A percentile compares a stretch with the other conserved stretches of the same genome.
These are phyloP conservation scores for Cenococcum geophilum DNA, from an alignment of 495 filamentous ascomycete species.

Conservation along the genomic window DNA sequence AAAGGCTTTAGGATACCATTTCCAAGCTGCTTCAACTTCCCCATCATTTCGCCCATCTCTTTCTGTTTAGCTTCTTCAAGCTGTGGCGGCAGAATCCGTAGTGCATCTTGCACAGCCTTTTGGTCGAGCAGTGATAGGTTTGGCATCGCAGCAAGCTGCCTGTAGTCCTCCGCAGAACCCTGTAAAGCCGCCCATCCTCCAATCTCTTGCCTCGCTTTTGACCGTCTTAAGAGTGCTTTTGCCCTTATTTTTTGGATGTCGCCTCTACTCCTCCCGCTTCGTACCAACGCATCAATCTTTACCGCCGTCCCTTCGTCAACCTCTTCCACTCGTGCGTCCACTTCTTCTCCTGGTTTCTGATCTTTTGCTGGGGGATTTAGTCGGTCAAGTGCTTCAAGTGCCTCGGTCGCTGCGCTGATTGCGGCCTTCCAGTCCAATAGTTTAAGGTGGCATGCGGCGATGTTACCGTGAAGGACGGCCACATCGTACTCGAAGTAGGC, in stretches of 20 bases:
- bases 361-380: slow-evolving; percentile 43
- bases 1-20: slow-evolving; percentile 91
- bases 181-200: slow-evolving; percentile 77
- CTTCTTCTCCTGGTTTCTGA: slow-evolving; percentile 10
- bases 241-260: slow-evolving; percentile 72
- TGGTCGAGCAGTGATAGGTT: slow-evolving; percentile 59
- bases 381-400: slow-evolving; percentile 65
- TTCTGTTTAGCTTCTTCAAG: slow-evolving; percentile 71
- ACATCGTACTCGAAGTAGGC: slow-evolving; percentile 86
- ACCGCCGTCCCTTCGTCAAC: slow-evolving; percentile 43
- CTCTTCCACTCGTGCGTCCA: slow-evolving; percentile 30
- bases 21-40: slow-evolving; percentile 87
- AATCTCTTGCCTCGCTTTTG: slow-evolving; percentile 62
- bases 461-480: slow-evolving; percentile 79
- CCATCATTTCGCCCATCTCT: slow-evolving; percentile 95
- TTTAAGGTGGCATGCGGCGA: slow-evolving; percentile 86
- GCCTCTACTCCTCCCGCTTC: slow-evolving; percentile 18
- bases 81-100: slow-evolving; percentile 56
- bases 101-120: slow-evolving; percentile 58
- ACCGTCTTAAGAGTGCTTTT: slow-evolving; percentile 82
- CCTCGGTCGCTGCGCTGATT: slow-evolving; percentile 62
- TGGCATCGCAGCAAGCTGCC: slow-evolving; percentile 36
- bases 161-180: slow-evolving; percentile 61
- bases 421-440: slow-evolving; percentile 82
- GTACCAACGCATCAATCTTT: slow-evolving; percentile 30